Evolutionary conservation across 352 stramenopile species (phyloP), one percentile per base, ranked within the genome.

Genomic region (Pythium catenulatum): DNA sequence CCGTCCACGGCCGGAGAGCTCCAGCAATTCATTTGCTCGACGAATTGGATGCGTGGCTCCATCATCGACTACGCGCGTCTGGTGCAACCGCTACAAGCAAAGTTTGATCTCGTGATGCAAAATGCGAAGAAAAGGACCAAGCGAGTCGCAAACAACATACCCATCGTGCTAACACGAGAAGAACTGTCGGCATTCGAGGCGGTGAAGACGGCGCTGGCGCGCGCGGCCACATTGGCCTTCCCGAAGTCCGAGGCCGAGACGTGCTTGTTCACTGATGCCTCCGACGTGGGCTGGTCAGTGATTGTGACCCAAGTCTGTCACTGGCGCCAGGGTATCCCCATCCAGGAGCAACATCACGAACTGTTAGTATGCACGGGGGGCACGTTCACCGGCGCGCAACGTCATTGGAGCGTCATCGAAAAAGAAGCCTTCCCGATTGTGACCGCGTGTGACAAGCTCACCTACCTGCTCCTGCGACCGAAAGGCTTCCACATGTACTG

Each of bases 371-470:
- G 72, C 36, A 52, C 78, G 27, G 70, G 86, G 17, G 83, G 82
- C 21, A 73, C 80, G 27, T 90, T 90, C 48, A 48, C 11, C 7
- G 81, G 85, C 2, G 19, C 80, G 11, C 56, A 86, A 32, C 6
- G 39, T 15, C 56, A 86, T 4, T 89, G 86, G 86, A 72, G 37
- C 36, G 66, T 87, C 27, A 78, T 89, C 9, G 85, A 90, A 50
- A 87, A 90, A 75, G 81, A 84, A 77, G 84, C 30, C 6, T 87
- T 86, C 45, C 77, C 82, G 25, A 89, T 90, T 75, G 68, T 83
- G 3, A 52, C 13, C 2, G 75, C 77, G n/a, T 89, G 82, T 59
- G 58, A 84, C 32, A 82, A 74, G 32, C 50, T 89, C 0, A 41
- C 73, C 4, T 89, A 87, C 36, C 56, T 89, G 36, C 48, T 90